Conservation (phyloP, 768 basidiomycete species). For the Kwoniella sp. region DNA sequence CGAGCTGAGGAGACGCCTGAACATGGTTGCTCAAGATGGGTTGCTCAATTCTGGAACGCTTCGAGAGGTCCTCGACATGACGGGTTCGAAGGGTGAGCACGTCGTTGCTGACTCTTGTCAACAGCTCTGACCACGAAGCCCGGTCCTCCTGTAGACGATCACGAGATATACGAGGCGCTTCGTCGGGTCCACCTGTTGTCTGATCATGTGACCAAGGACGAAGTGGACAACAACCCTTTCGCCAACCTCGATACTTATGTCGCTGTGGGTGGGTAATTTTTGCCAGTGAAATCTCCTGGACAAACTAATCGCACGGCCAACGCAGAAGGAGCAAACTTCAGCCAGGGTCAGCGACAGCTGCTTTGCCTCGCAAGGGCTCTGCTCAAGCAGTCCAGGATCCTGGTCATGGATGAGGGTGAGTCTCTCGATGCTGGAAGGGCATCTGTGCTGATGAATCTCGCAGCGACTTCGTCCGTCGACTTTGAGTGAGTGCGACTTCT, state of each 20-base stretch:
- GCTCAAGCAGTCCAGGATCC: slow-evolving; percentile 40
- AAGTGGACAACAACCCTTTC: slow-evolving; percentile 28
- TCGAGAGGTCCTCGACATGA: slow-evolving; percentile 47
- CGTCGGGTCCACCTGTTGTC: slow-evolving; percentile 41
- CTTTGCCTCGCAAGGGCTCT: slow-evolving; percentile 47
- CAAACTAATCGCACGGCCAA: background rate
- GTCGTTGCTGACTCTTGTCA: background rate
- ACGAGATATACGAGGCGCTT: slow-evolving; percentile 43
- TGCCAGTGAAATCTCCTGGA: background rate
- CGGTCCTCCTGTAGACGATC: slow-evolving; percentile 31
- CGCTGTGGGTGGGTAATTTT: slow-evolving; percentile 29
- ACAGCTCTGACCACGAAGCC: background rate
- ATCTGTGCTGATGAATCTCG: background rate
- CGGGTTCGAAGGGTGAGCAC: slow-evolving; percentile 25
- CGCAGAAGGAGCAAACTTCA: slow-evolving; percentile 41
- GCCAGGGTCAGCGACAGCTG: slow-evolving; percentile 47
- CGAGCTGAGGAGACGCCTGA: slow-evolving; percentile 40
- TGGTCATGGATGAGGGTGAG: slow-evolving; percentile 50
- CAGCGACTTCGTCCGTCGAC: slow-evolving; percentile 47
- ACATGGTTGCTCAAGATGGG: slow-evolving; percentile 49
- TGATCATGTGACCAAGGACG: slow-evolving; percentile 7
- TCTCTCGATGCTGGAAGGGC: background rate
- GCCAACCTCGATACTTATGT: slow-evolving; percentile 45
- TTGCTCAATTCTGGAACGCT: slow-evolving; percentile 45
- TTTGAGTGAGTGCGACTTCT: slow-evolving; percentile 35